phyloP scores from a whole-genome alignment of 352 stramenopile genomes.

The Nothophytophthora sp. region DNA sequence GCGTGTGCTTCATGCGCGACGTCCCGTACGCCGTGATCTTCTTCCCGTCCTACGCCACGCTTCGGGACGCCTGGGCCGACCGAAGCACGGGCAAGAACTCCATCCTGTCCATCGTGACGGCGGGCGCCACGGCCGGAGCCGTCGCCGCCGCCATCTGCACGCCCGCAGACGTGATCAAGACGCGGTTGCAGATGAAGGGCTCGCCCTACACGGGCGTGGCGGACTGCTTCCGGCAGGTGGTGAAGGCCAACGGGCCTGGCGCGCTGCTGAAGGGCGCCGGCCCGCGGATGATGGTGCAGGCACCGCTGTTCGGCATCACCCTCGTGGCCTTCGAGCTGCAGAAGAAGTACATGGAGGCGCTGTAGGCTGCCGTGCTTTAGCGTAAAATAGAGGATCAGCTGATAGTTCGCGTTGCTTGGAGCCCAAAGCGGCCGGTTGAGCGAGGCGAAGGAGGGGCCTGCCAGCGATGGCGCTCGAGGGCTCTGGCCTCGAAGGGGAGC shows the following conservation, averaged over 20 bases:
- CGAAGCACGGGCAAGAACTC: slow-evolving; percentile 50
- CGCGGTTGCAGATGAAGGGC: slow-evolving; percentile 77
- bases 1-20: slow-evolving; percentile 90
- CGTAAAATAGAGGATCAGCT: neutral
- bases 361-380: slow-evolving; percentile 19
- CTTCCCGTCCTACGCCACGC: slow-evolving; percentile 89
- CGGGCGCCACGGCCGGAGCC: slow-evolving; percentile 62
- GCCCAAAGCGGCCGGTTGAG: too few relatives aligned
- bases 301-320: slow-evolving; percentile 85
- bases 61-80: slow-evolving; percentile 54
- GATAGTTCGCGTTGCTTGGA: too few relatives aligned
- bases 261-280: slow-evolving; percentile 87
- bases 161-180: slow-evolving; percentile 91
- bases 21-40: slow-evolving; percentile 94
- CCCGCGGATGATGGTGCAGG: slow-evolving; percentile 89
- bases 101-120: slow-evolving; percentile 60
- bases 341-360: slow-evolving; percentile 87
- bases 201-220: slow-evolving; percentile 80
- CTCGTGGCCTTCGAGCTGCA: slow-evolving; percentile 87
- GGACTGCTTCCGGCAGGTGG: slow-evolving; percentile 84
- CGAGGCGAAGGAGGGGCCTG: too few relatives aligned
- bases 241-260: slow-evolving; percentile 69
- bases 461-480: too few relatives aligned
- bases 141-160: slow-evolving; percentile 62
- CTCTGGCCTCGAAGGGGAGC: too few relatives aligned